Evolutionary conservation across 768 basidiomycete genomes (phyloP).

Genomic region (Pleurotus tuoliensis): DNA sequence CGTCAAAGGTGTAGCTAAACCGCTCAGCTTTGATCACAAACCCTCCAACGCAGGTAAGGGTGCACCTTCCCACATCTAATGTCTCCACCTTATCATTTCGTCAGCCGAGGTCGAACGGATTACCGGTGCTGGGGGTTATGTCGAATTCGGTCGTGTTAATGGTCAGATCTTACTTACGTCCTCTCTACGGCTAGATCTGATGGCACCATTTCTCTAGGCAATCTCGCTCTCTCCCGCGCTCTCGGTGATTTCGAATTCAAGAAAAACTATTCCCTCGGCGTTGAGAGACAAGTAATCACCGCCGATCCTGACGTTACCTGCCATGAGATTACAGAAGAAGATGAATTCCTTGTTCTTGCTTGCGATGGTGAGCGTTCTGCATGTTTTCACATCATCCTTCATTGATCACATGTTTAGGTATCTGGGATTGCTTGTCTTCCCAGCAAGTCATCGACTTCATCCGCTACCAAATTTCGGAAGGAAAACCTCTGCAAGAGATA

Average conservation of each 20-base stretch:
- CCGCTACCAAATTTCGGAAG: slow-evolving; percentile 75
- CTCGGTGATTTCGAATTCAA: slow-evolving; percentile 99
- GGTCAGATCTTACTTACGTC: slow-evolving; percentile 42
- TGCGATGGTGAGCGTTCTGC: slow-evolving; percentile 75
- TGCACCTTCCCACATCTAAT: not conserved
- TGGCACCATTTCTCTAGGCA: slow-evolving; percentile 49
- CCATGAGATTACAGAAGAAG: slow-evolving; percentile 81
- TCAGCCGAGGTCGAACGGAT: slow-evolving; percentile 85
- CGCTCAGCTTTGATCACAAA: slow-evolving; percentile 94
- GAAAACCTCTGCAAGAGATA: slow-evolving; percentile 77
- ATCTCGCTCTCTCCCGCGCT: slow-evolving; percentile 91
- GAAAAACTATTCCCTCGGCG: slow-evolving; percentile 75
- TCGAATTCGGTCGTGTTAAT: slow-evolving; percentile 96
- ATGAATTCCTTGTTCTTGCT: slow-evolving; percentile 95
- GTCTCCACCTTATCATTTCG: slow-evolving; percentile 4
- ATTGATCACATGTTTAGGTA: slow-evolving; percentile 54
- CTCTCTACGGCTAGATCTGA: slow-evolving; percentile 6
- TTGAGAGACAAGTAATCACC: slow-evolving; percentile 94
- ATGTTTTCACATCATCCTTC: not conserved
- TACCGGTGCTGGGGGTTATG: slow-evolving; percentile 86
- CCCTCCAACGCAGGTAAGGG: slow-evolving; percentile 78
- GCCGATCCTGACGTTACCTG: slow-evolving; percentile 86
- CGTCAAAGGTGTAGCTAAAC: slow-evolving; percentile 80
- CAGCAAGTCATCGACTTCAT: slow-evolving; percentile 92
- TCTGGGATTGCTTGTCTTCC: slow-evolving; percentile 96